Evolutionary conservation across 768 basidiomycete species (phyloP), one percentile per base, ranked within the genome.

Genomic region (Rhizopogon vesiculosus): DNA sequence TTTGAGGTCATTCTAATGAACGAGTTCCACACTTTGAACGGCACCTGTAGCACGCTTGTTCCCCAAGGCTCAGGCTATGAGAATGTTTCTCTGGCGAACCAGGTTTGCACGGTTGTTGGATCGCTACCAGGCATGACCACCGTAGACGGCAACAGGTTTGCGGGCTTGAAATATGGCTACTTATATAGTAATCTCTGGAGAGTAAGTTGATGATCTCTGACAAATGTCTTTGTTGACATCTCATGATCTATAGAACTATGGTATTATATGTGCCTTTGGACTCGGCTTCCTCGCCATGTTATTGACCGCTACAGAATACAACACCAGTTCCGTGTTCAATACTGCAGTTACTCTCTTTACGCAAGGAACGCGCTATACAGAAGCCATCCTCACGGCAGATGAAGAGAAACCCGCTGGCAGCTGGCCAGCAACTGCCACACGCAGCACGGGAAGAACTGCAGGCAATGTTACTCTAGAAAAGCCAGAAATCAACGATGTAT

Each of bases 181-280:
- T 33, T 39, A 1, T 56, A 62, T 57, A 61, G 61, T 1, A 53
- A 72, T 54, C 54, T 73, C 10, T 74, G 73, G 74, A 65, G 15
- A 52, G 79, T 75, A 35, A 68, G 77, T 54, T 67, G 22, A 74
- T 54, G 56, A 69, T 7, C 51, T 49, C 5, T 49, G 28, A 35
- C 38, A 15, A 25, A 6, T 18, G 16, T 8, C 31, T 18, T 31
- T n/a, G 51, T 40, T 74, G 28, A 42, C 35, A 54, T 8, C 45
- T n/a, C 2, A 62, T 51, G 61, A 65, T 57, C 22, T 6, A 3
- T 35, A 75, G 58, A 77, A 74, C 53, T 54, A 67, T 5, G 81
- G 81, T 9, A 78, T 83, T 59, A 62, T 80, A 16, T 56, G 79
- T 41, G 69, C 61, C 1, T 83, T 80, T 65, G 72, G 70, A 42